Evolutionary conservation across 1,284 basidiomycete species (phyloP), one percentile per base, ranked within the genome.

Genomic region (Tilletia horrida): DNA sequence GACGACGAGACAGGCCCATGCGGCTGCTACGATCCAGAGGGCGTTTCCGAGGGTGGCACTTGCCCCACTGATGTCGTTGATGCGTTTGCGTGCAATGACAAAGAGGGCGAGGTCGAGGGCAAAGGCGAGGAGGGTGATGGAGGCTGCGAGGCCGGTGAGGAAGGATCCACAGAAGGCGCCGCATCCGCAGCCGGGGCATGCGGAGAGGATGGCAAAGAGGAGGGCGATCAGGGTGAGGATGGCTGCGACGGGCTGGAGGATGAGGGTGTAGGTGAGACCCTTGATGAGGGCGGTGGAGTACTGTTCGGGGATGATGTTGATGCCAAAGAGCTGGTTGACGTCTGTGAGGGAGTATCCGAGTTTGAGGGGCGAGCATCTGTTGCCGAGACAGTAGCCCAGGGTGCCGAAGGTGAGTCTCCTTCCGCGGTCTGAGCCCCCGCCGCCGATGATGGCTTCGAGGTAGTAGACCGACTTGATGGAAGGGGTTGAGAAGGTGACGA

Each of bases 31-130:
- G 69, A 79, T 67, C 77, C 77, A 79, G 50, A 79, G 13, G 16
- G 25, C 42, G 42, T 42, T 70, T 42, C 77, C 77, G 61, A 75
- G 71, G 42, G 66, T 45, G 6, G 77, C 77, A 2, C 65, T 66
- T 9, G 72, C 77, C 31, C 76, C 77, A 47, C 67, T 66, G 65
- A 77, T 69, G 29, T 64, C 63, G 57, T 79, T 66, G 67, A 79
- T 77, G 11, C 77, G 69, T 72, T 79, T 74, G 67, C 73, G 74
- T 40, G 76, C 75, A 31, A 79, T 71, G 67, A 76, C 66, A 64
- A 79, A 79, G 55, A 79, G 72, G 40, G 77, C 77, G 13, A 76
- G 71, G 44, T 79, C 76, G 64, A 77, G 68, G 23, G 71, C 73
- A 52, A 79, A 76, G 23, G 77, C 76, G 14, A 78, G 65, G 59